phyloP scores from a whole-genome alignment of 768 basidiomycete species.

The Boletus rubropictus region DNA sequence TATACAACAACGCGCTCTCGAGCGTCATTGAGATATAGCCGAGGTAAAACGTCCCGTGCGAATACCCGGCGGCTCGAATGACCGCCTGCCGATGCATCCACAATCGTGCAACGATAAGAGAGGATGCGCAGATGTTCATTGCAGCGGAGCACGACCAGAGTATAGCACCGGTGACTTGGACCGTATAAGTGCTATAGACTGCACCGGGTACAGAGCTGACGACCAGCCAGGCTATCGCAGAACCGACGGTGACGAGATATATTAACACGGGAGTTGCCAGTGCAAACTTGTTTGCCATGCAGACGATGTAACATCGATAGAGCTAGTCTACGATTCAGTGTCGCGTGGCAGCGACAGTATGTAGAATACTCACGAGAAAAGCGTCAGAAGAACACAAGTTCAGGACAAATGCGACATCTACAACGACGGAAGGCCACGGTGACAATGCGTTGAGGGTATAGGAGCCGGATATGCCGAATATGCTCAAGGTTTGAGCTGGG shows the following conservation, averaged over 20 bases:
- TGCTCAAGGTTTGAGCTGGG: conserved; percentile 7
- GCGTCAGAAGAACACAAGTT: conserved; percentile 23
- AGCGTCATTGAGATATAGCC: conserved; percentile 24
- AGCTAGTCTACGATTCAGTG: conserved; percentile 6
- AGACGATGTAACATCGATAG: conserved; percentile 23
- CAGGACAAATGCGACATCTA: conserved; percentile 8
- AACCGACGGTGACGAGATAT: conserved; percentile 15
- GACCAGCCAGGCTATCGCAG: conserved; percentile 17
- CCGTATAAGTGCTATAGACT: conserved; percentile 10
- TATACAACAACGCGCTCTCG: conserved; percentile 21
- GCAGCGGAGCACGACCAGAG: conserved; percentile 15
- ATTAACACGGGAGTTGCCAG: background rate
- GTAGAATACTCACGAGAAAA: conserved; percentile 17
- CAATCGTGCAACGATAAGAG: conserved; percentile 12
- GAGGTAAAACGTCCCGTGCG: conserved; percentile 18
- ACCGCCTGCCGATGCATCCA: conserved; percentile 17
- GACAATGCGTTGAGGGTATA: conserved; percentile 10
- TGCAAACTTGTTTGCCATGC: conserved; percentile 2
- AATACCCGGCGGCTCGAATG: conserved; percentile 4
- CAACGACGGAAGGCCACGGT: conserved; percentile 14
- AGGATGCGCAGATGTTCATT: conserved; percentile 14
- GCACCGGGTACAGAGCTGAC: conserved; percentile 12
- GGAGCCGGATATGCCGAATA: conserved; percentile 8
- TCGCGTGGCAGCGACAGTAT: background rate
- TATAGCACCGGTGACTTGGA: conserved; percentile 13